Evolutionary conservation across 805 yeast species (phyloP), one percentile per base, ranked within the genome.

Genomic region (Candida vaughaniae): DNA sequence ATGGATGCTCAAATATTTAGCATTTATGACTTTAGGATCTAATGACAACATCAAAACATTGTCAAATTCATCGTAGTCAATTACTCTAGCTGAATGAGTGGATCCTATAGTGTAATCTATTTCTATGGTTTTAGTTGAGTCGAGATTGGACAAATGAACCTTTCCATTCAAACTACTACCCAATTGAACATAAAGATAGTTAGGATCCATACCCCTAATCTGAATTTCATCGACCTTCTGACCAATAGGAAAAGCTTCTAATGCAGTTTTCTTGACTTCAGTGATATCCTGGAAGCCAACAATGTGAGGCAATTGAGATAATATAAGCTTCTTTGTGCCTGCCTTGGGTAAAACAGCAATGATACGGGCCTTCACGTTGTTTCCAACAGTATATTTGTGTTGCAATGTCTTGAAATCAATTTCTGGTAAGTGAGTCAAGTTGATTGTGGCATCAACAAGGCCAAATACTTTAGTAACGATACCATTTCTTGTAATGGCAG

Each of bases 211-310:
- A 25, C 85, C 86, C 34, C 71, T 64, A 18, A 89, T 73, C 19
- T 73, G 74, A 25, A 79, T 85, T 2, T 62, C 61, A 1, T 80
- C 82, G 35, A 82, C 69, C 15, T 67, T 65, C 45, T 81, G 80
- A n/a, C 99, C 98, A 28, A 82, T 58, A 18, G 93, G 88, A 64
- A 85, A 82, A 0, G 90, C 82, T 35, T 77, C 81, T 32, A 80
- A 47, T 5, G 66, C 55, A 25, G 53, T 48, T 52, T 53, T 12
- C 45, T 52, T 42, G 15, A 47, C 46, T 8, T 40, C 43, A 3
- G 37, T 16, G 8, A 38, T 19, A 29, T 36, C 20, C 41, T 43
- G 35, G 70, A 69, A 20, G 52, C 58, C 52, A 32, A 78, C 47
- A 3, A 82, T 62, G 41, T 77, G 77, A 2, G 85, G 81, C 34